Evolutionary conservation across 1,284 basidiomycete genomes (phyloP), one percentile per base, ranked within the genome.

Genomic region (Ceratobasidium sp.): DNA sequence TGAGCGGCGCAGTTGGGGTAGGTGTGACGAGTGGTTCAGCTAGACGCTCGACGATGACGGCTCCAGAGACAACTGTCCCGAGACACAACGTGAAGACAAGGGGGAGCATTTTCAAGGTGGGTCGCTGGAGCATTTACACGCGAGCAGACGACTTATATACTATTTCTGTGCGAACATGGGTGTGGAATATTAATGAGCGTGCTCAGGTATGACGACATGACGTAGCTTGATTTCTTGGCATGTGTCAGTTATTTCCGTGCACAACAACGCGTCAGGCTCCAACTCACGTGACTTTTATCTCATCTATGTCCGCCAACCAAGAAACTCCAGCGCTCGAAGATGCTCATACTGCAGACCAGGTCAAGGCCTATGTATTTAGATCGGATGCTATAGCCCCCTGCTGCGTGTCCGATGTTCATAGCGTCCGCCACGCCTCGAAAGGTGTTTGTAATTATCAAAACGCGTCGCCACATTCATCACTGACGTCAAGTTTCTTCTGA

Each of bases 261-360:
- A 2, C 44, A 47, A 62, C 47, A 62, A 29, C 59, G n/a, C 41
- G 59, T 17, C 44, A 44, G 8, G 31, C 44, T n/a, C n/a, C n/a
- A n/a, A n/a, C n/a, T n/a, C 69, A 72, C 48, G 69, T 72, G 69
- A 72, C 69, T 36, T n/a, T 50, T 27, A n/a, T 45, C 31, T 11
- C 47, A 29, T 33, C 50, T 22, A 31, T 45, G 24, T 22, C 56
- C 27, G 51, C 57, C 69, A 60, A 57, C 56, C 24, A 57, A 36
- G 41, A 57, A 22, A 22, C 36, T 19, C 47, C 44, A 14, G 19
- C 27, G 36, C 14, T 60, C 15, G 44, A 48, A 54, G 54, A 31
- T 27, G 56, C 56, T 29, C 69, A 50, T 36, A 41, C 66, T 1
- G 66, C 53, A 24, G 54, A 69, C 41, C 51, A 60, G 24, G 50